Evolutionary conservation across 345 rosid species (phyloP), one percentile per base, ranked within the genome.

Genomic region (Aquilaria sinensis): DNA sequence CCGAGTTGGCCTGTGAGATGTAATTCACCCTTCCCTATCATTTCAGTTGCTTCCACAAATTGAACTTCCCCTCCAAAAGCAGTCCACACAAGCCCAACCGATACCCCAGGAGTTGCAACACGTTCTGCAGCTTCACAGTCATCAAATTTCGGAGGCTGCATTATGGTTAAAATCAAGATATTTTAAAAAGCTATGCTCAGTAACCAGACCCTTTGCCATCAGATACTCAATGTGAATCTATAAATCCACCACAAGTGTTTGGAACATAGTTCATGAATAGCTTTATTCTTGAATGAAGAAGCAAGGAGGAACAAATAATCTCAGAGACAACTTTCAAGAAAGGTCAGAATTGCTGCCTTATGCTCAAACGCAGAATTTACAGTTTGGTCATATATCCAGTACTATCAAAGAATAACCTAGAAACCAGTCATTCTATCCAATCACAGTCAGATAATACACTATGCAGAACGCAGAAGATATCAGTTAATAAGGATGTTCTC

Each of bases 1-100:
- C 99, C 99, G 15, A 94, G 95, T 72, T 94, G 99, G 56, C 99
- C 99, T 3, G 99, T 94, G 63, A 94, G 89, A 80, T 87, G 99
- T 66, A 94, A 71, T 67, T 86, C 99, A 15, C 99, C 99, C 78
- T 81, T 90, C 47, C 99, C 99, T 12, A 47, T 83, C 96, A 86
- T 94, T 56, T 90, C 72, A 48, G 95, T 78, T 67, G 95, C 99
- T 80, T 94, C 99, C 65, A 94, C 92, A 70, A 86, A 94, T 74
- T 94, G 99, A 49, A 90, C 99, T 80, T 94, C 99, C 62, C 99
- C 99, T 59, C 99, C 99, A 76, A 94, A 83, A 67, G 84, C 69
- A 72, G 99, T 94, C 99, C 99, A 94, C 41, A 94, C 99, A 59
- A 94, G 96, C 66, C 99, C 99, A 60, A 94, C 96, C 2, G 96